A percentile compares a stretch with the other conserved stretches of the same genome.
phyloP scores from a whole-genome alignment of 148 eudicot species.

The Diospyros kaki region DNA sequence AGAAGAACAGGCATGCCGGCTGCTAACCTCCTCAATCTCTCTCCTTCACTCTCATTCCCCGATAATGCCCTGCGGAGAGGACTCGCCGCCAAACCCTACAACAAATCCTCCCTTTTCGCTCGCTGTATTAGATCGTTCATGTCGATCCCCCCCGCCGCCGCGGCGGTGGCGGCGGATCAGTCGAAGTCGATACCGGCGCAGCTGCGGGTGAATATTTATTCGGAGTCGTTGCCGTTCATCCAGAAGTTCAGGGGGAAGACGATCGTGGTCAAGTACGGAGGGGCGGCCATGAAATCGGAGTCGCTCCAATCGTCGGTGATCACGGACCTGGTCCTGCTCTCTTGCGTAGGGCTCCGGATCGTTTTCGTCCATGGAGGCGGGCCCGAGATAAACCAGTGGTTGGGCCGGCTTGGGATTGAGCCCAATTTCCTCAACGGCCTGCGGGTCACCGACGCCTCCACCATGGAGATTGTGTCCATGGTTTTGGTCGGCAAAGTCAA shows the following conservation, averaged over 20 bases:
- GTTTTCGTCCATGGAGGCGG: slow-evolving; percentile 83
- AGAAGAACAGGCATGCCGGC: no score
- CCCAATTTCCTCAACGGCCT: slow-evolving; percentile 68
- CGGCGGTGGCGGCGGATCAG: background rate
- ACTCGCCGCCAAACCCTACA: background rate
- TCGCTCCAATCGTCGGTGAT: slow-evolving; percentile 70
- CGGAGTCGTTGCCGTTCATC: slow-evolving; percentile 73
- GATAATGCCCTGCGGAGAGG: no score
- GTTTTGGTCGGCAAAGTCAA: slow-evolving; percentile 78
- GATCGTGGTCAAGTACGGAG: slow-evolving; percentile 73
- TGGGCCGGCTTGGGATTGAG: slow-evolving; percentile 43
- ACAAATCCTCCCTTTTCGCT: slow-evolving; percentile 1
- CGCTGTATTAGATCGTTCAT: background rate
- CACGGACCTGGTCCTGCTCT: slow-evolving; percentile 57
- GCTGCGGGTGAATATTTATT: slow-evolving; percentile 55
- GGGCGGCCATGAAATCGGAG: slow-evolving; percentile 82
- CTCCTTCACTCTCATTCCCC: background rate
- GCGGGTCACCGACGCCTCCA: slow-evolving; percentile 66
- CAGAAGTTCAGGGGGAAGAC: slow-evolving; percentile 78
- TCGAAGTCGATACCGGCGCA: background rate
- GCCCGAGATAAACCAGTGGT: slow-evolving; percentile 75
- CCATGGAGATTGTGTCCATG: slow-evolving; percentile 88
- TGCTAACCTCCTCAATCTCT: background rate
- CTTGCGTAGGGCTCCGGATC: slow-evolving; percentile 66
- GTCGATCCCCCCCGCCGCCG: background rate